Conservation (phyloP, 164 flowering plant genomes). For the Chimonanthus salicifolius region DNA sequence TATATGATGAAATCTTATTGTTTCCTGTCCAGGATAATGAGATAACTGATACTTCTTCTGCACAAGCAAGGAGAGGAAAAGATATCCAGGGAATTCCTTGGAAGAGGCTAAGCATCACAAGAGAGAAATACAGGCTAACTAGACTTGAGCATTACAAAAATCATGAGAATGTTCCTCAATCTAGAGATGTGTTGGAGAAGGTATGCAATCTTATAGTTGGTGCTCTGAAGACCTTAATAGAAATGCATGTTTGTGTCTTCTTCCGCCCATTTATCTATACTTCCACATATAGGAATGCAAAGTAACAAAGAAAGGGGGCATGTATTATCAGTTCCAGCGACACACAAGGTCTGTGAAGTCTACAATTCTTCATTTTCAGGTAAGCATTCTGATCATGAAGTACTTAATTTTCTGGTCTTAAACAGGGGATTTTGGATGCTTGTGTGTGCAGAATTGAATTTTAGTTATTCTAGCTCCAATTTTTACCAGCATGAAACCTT, state of each 20-base stretch:
- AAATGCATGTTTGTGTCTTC: not conserved
- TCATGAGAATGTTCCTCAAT: slow-evolving; percentile 71
- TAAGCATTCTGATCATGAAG: not conserved
- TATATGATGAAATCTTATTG: not conserved
- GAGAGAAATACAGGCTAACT: slow-evolving; percentile 70
- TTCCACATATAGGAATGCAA: slow-evolving; percentile 45
- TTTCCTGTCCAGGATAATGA: slow-evolving; percentile 38
- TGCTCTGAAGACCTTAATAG: not conserved
- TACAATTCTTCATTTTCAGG: slow-evolving; percentile 65
- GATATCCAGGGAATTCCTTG: slow-evolving; percentile 93
- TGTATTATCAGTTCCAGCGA: slow-evolving; percentile 42
- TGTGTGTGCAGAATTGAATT: not conserved
- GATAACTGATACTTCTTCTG: slow-evolving; percentile 63
- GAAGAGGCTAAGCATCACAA: slow-evolving; percentile 68
- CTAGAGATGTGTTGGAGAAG: slow-evolving; percentile 71
- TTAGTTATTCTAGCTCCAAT: no score
- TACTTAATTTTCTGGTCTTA: not conserved
- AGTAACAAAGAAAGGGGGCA: slow-evolving; percentile 35
- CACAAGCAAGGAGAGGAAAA: slow-evolving; percentile 67
- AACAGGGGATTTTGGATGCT: not conserved
- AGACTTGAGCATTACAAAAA: slow-evolving; percentile 84
- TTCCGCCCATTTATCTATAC: not conserved
- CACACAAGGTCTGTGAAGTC: slow-evolving; percentile 59
- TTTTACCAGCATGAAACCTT: no score
- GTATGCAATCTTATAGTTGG: slow-evolving; percentile 20